These are phyloP conservation scores for Elsinoe necatrix DNA, from an alignment of 2,329 filamentous ascomycete genomes.

Conservation along the genomic window DNA sequence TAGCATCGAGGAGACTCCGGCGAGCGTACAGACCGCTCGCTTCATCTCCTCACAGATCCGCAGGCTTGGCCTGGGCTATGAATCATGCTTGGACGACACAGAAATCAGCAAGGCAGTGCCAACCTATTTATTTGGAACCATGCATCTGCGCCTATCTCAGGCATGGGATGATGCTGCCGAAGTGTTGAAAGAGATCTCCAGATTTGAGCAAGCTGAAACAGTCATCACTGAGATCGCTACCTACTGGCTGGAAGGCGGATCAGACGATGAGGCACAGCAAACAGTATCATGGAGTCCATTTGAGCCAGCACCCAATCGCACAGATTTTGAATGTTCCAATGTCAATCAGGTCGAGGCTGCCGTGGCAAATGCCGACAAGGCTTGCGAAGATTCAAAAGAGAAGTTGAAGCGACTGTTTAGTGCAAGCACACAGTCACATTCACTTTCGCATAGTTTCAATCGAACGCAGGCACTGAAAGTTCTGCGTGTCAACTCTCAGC, in stretches of 20 bases:
- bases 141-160: conserved; percentile 76
- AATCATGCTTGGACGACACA: conserved; percentile 47
- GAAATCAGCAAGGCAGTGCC: conserved; percentile 68
- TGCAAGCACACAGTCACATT: conserved; percentile 50
- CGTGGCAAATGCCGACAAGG: conserved; percentile 2
- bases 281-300: conserved; percentile 22
- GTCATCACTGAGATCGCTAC: conserved; percentile 64
- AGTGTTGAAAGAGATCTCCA: conserved; percentile 65
- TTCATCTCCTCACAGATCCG: conserved; percentile 78
- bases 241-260: conserved; percentile 54
- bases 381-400: conserved; percentile 40
- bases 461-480: conserved; percentile 73
- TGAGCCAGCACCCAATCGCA: conserved; percentile 34
- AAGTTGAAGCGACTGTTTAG: conserved; percentile 58
- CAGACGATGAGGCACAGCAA: conserved; percentile 32
- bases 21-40: conserved; percentile 68
- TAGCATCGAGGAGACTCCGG: conserved; percentile 67
- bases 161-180: conserved; percentile 78
- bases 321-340: conserved; percentile 81
- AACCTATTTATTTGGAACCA: conserved; percentile 76
- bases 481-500: conserved; percentile 59
- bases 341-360: conserved; percentile 45
- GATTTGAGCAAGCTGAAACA: conserved; percentile 63
- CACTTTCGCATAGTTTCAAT: conserved; percentile 41
- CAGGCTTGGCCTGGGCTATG: conserved; percentile 61